Base-by-base conservation (phyloP, 169 alveolate species). In the Fabrea salina region DNA sequence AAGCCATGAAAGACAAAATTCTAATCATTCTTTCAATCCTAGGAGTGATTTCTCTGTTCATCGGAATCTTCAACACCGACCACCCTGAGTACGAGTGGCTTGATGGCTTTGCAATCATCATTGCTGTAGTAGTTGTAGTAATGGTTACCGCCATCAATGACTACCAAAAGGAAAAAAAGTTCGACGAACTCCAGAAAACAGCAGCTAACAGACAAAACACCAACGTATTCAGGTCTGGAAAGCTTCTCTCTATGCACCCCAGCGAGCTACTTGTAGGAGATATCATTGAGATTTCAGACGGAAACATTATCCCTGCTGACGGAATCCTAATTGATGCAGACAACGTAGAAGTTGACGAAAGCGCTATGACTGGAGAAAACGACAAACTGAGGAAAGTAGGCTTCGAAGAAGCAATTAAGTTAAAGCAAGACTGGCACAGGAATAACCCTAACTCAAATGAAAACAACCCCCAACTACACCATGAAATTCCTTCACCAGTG, bases 21-120 rank as follows among this genome's bases (percentile, higher is more conserved):
- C 41, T 82, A 41, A 78, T 47, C 53, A 64, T 85, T 5, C 75
- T 87, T 19, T 57, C 76, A 87, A 50, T 79, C n/a, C 79, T 86
- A 11, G 93, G 90, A 40, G 30, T 87, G 11, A 74, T 80, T 1
- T 77, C 87, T 16, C 53, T 87, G 30, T 56, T 87, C 30, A 61
- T 87, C 4, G 86, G 85, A 19, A 75, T 79, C 49, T 68, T 79
- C 0, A 70, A 58, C 4, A 86, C 80, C 37, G 88, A 61, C 22
- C 77, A 66, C 43, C 75, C 67, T 33, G 84, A 84, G 2, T 89
- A 81, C 44, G 98, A 94, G 33, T 93, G 97, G 97, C 84, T 96
- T 44, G 99, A 96, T 78, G 99, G 99, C 41, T 71, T 91, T 51
- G 96, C 98, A 22, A 96, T 96, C 30, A 80, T 94, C 61, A 82